A percentile compares a stretch with the other conserved stretches of the same genome.
Conservation (phyloP, 257 asterid genomes). For the Scutellaria baicalensis region DNA sequence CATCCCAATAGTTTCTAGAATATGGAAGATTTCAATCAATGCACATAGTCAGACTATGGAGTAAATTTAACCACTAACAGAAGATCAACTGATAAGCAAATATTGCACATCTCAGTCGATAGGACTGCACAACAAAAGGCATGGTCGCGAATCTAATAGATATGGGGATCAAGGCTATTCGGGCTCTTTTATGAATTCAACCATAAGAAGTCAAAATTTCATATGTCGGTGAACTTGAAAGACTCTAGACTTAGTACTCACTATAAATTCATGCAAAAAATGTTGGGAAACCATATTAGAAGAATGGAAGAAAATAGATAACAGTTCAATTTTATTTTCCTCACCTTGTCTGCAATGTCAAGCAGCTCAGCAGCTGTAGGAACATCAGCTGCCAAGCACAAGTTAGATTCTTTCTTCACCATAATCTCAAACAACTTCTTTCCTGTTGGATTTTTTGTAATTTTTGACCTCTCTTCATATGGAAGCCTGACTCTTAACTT, state of each 20-base stretch:
- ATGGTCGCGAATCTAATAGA: not conserved
- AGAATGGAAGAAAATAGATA: not conserved
- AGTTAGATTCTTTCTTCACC: conserved; percentile 74
- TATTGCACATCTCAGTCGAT: not conserved
- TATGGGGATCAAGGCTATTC: not conserved
- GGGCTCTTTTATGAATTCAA: conserved; percentile 6
- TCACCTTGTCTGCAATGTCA: conserved; percentile 87
- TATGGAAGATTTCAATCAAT: not conserved
- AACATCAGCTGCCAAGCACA: conserved; percentile 98
- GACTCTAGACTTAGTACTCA: not conserved
- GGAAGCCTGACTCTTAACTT: conserved; percentile 47
- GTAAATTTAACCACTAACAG: not conserved
- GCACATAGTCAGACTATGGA: not conserved
- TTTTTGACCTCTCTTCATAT: conserved; percentile 70
- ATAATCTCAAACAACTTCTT: conserved; percentile 86
- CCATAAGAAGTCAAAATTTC: not conserved
- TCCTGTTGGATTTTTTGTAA: conserved; percentile 82
- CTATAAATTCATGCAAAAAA: not conserved
- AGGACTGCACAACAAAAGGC: not conserved
- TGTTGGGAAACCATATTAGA: not conserved
- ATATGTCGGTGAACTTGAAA: not conserved
- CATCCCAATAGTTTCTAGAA: not conserved
- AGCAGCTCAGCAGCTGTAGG: conserved; percentile 88
- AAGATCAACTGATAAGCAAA: not conserved
- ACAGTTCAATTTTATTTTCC: not conserved